Base-by-base conservation (phyloP, 2,329 filamentous ascomycete species). In the Colletotrichum lindemuthianum region DNA sequence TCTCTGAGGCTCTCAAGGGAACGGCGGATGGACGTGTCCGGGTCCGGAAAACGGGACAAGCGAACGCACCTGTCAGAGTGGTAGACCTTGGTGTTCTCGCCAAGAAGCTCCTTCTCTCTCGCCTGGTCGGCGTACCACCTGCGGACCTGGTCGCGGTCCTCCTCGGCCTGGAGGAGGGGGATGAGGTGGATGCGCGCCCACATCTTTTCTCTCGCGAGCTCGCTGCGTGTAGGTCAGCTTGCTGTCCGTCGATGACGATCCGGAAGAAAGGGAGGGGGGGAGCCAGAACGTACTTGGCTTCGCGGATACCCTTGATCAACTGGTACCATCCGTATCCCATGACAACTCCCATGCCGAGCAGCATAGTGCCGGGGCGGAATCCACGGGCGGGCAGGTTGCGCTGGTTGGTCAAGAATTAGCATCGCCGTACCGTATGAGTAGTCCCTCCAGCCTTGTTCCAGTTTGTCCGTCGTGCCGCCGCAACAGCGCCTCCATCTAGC, bases 151-250 rank as follows among this genome's bases (percentile, higher is more conserved):
- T 99, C 96, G 67, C 96, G 90, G 82, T 99, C 96, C 79, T 97
- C 93, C 77, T 99, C 96, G 60, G 96, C 96, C 78, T 98, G 95
- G 69, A 99, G 88, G 68, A 97, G 82, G 63, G 96, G 96, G 74
- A 95, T 96, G 69, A 99, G 86, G 81, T 98, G 89, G 80, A 99
- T 97, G 76, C 96, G 91, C 67, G 92, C 88, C 96, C 96, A 99
- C 88, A 97, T 96, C 85, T 98, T 99, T 77, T 99, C 96, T 72
- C 96, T 92, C 68, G 90, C 92, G 70, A 97, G 90, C 81, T 99
- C 96, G 75, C 94, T 97, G 73, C 63, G 33, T 0, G 1, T 13
- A 5, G 12, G 52, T 64, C 16, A 54, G 59, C 37, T 47, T n/a
- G 3, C 13, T 1, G 11, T 13, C 5, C 8, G 8, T 7, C n/a